A percentile compares a stretch with the other conserved stretches of the same genome.
These are phyloP conservation scores for Sporisorium exsertum DNA, from an alignment of 1,284 basidiomycete genomes.

Conservation along the genomic window DNA sequence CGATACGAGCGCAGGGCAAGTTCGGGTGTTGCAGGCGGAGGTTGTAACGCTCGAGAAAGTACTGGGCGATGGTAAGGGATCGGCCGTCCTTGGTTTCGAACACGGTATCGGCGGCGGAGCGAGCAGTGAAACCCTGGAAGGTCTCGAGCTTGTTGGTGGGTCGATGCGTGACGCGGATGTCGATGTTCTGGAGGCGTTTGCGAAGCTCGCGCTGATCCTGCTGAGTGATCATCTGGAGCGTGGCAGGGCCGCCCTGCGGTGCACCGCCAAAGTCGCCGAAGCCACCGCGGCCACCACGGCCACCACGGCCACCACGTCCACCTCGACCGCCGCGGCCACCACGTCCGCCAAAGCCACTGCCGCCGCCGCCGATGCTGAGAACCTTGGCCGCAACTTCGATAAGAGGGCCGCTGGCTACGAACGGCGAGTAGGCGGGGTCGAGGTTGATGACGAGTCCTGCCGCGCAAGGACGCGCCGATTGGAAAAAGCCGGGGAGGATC, in stretches of 20 bases:
- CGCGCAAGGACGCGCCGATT: slow-evolving; percentile 51
- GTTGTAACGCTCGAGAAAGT: slow-evolving; percentile 54
- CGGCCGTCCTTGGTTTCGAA: slow-evolving; percentile 44
- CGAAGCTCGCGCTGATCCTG: slow-evolving; percentile 51
- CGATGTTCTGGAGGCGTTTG: slow-evolving; percentile 40
- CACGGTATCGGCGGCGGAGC: slow-evolving; percentile 27
- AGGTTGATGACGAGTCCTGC: slow-evolving; percentile 59
- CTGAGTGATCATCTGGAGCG: slow-evolving; percentile 14
- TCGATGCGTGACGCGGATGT: slow-evolving; percentile 50
- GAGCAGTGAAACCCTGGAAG: slow-evolving; percentile 51
- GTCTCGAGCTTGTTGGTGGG: slow-evolving; percentile 47
- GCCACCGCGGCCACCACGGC: slow-evolving; percentile 43
- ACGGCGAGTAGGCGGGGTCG: slow-evolving; percentile 56
- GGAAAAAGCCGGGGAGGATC: slow-evolving; percentile 58
- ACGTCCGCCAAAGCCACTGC: slow-evolving; percentile 42
- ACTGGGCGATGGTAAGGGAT: slow-evolving; percentile 26
- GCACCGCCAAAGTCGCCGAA: slow-evolving; percentile 16
- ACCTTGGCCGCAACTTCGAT: slow-evolving; percentile 42
- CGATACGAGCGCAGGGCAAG: slow-evolving; percentile 48
- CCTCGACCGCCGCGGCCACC: slow-evolving; percentile 44
- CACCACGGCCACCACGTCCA: slow-evolving; percentile 42
- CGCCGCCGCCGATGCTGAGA: slow-evolving; percentile 40
- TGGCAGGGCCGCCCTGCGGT: not conserved
- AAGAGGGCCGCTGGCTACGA: slow-evolving; percentile 45
- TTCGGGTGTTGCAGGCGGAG: slow-evolving; percentile 34